Conservation (phyloP, 2,329 filamentous ascomycete genomes). For the Pseudogymnoascus destructans region DNA sequence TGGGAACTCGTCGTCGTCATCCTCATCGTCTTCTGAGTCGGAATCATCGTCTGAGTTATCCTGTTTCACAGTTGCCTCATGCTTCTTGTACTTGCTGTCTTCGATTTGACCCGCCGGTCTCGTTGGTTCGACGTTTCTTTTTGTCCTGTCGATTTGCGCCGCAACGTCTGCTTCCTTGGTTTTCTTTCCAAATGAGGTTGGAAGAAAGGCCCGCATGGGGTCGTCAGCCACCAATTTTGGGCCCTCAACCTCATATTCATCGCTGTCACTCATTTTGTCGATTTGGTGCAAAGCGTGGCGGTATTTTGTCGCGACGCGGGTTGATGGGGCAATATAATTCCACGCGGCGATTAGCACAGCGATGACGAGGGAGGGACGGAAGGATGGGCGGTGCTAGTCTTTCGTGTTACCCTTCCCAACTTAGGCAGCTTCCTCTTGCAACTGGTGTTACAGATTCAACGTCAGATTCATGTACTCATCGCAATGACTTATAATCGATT, state of each 20-base stretch:
- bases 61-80: slow-evolving; percentile 27
- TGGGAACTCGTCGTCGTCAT: slow-evolving; percentile 79
- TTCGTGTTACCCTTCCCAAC: background rate
- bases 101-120: slow-evolving; percentile 19
- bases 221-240: slow-evolving; percentile 48
- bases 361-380: slow-evolving; percentile 6
- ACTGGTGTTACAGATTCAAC: background rate
- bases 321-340: slow-evolving; percentile 5
- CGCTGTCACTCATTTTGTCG: slow-evolving; percentile 43
- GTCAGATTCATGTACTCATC: background rate
- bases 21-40: slow-evolving; percentile 35
- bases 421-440: background rate
- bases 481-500: background rate
- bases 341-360: slow-evolving; percentile 3
- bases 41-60: slow-evolving; percentile 29
- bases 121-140: slow-evolving; percentile 37
- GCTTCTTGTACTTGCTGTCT: slow-evolving; percentile 21
- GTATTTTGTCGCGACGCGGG: background rate
- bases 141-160: slow-evolving; percentile 69
- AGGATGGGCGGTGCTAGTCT: background rate
- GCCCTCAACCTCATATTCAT: slow-evolving; percentile 44
- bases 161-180: slow-evolving; percentile 59
- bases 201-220: slow-evolving; percentile 63
- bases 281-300: background rate
- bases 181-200: slow-evolving; percentile 75